phyloP scores from a whole-genome alignment of 176 grass and related monocot genomes.

The barley (Hordeum vulgare) region DNA sequence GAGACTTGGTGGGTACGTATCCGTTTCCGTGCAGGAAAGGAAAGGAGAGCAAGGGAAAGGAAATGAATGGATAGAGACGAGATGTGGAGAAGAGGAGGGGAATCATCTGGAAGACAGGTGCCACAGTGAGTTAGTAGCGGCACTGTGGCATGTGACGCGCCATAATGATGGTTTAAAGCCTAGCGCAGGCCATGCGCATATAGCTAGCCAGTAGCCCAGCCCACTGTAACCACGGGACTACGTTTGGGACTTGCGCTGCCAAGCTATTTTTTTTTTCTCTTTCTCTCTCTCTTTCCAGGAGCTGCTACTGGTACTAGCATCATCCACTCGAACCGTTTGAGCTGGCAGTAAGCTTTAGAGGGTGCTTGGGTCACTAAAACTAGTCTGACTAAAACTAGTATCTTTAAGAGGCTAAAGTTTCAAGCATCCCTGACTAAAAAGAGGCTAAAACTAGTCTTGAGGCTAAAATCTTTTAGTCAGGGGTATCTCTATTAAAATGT shows the following conservation, averaged over 20 bases:
- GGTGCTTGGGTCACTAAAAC: too few species aligned
- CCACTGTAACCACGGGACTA: not conserved
- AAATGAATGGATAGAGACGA: not conserved
- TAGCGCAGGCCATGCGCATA: not conserved
- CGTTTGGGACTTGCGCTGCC: not conserved
- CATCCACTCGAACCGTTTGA: too few species aligned
- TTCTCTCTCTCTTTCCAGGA: not conserved
- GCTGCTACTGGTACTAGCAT: not conserved
- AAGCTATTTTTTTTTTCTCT: not conserved
- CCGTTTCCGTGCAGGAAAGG: not conserved
- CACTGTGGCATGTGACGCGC: slow-evolving; percentile 23
- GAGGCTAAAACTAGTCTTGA: too few species aligned
- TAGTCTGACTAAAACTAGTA: too few species aligned
- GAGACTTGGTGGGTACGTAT: not conserved
- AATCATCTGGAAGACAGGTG: not conserved
- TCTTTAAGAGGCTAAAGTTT: too few species aligned
- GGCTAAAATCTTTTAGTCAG: too few species aligned
- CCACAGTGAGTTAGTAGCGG: not conserved
- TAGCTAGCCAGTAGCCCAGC: too few species aligned
- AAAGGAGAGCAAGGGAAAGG: too few species aligned
- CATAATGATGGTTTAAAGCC: slow-evolving; percentile 27
- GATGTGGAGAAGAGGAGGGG: not conserved
- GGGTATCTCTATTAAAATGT: too few species aligned
- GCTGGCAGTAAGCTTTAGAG: too few species aligned
- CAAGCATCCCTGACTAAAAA: too few species aligned